These are phyloP conservation scores for Vitis labrusca DNA, from an alignment of 164 flowering plant genomes.

Conservation along the genomic window DNA sequence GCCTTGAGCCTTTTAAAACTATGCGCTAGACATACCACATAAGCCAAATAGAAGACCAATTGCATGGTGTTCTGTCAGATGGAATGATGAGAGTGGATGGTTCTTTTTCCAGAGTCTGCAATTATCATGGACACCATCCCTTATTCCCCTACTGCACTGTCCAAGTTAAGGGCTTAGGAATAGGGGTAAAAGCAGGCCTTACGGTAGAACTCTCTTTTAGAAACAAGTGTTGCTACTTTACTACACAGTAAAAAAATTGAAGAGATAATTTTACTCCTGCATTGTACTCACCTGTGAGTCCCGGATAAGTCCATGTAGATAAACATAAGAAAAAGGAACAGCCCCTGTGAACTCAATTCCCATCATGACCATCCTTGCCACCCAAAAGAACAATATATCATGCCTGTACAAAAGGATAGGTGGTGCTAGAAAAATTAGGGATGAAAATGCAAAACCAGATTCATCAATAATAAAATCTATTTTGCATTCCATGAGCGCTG, in stretches of 20 bases:
- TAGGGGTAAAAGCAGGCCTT: too few species aligned
- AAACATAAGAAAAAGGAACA: constrained; percentile 77
- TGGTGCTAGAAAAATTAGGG: background rate
- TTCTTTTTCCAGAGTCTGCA: too few species aligned
- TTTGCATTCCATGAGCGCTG: background rate
- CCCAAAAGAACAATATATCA: constrained; percentile 98
- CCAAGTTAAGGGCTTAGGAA: too few species aligned
- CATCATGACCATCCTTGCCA: constrained; percentile 99
- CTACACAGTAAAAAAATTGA: background rate
- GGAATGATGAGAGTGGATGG: too few species aligned
- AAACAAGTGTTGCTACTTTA: background rate
- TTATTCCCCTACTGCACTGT: too few species aligned
- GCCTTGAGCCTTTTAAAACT: too few species aligned
- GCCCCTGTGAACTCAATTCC: constrained; percentile 94
- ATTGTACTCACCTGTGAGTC: constrained; percentile 72
- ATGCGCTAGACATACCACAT: too few species aligned
- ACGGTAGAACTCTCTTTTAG: background rate
- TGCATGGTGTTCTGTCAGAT: too few species aligned
- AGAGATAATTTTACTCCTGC: background rate
- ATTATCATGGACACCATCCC: too few species aligned
- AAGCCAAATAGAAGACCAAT: too few species aligned
- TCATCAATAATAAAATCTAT: background rate
- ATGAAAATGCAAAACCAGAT: background rate
- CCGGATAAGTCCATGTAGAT: constrained; percentile 91
- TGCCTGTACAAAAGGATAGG: constrained; percentile 57